Base-by-base conservation (phyloP, 1,139 yeast genomes). In the Debaryomyces singareniensis region DNA sequence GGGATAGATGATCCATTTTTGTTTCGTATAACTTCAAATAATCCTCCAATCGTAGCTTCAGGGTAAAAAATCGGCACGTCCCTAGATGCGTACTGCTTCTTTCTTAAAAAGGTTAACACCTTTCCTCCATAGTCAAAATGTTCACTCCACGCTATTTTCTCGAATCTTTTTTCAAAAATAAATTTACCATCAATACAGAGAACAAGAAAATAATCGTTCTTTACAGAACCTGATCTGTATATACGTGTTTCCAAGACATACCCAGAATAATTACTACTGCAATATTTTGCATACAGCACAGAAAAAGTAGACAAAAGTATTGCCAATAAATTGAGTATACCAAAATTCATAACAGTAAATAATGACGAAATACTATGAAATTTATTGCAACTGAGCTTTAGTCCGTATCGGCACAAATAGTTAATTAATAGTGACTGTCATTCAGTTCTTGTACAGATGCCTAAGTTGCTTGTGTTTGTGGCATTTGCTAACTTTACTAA, bases 101-200 rank as follows among this genome's bases (percentile, higher is more conserved):
- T 30, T 23, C 63, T 35, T 4, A 61, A 51, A 3, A 57, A 29
- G 7, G 37, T 29, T 4, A 48, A 24, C 1, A 35, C 30, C 15
- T 35, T 38, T 16, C 31, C 27, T 16, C 34, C 35, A 25, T 39
- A 41, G n/a, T 31, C 24, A 3, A 49, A 29, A 2, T 35, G 33
- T 44, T 35, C 43, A 39, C 46, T 48, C 55, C 52, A 53, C 37
- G 41, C 64, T 43, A 39, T 44, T 41, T 30, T 47, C 37, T 38
- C 51, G 34, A 45, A 49, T 42, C 41, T 33, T 12, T 43, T 27
- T 30, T 56, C 61, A 28, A 41, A 48, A 4, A 57, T 44, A 15
- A 57, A 34, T 32, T 51, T 55, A 33, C 55, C 55, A 32, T 59
- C 62, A 26, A 45, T 42, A 30, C 64, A 60, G 30, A 58, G 54